Conservation (phyloP, 1,284 basidiomycete species). For the Sporisorium scitamineum region DNA sequence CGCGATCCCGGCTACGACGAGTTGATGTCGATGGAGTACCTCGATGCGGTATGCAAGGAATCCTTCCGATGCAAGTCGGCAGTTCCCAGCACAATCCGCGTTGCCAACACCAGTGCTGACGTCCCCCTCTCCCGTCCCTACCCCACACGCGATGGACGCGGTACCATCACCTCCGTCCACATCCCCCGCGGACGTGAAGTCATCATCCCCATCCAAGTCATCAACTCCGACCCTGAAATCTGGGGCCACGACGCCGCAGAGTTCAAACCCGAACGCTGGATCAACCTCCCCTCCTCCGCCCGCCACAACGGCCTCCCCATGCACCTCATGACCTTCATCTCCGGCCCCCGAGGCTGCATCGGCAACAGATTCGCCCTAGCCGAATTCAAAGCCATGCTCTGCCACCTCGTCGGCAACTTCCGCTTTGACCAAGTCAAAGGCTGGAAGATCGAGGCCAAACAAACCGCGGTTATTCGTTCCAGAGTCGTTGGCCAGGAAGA, state of each 20-base stretch:
- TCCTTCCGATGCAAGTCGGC: conserved; percentile 51
- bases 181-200: conserved; percentile 52
- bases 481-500: conserved; percentile 55
- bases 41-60: conserved; percentile 62
- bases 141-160: conserved; percentile 38
- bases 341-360: conserved; percentile 62
- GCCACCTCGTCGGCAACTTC: conserved; percentile 49
- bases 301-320: conserved; percentile 39
- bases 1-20: conserved; percentile 56
- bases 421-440: conserved; percentile 46
- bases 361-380: conserved; percentile 61
- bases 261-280: conserved; percentile 63
- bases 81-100: conserved; percentile 55
- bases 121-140: conserved; percentile 59
- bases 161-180: conserved; percentile 50
- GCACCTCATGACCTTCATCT: conserved; percentile 60
- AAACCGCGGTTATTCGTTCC: conserved; percentile 43
- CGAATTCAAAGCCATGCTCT: conserved; percentile 64
- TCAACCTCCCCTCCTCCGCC: conserved; percentile 37
- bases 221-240: conserved; percentile 40
- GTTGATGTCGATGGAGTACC: conserved; percentile 52
- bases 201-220: conserved; percentile 54
- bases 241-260: conserved; percentile 58
- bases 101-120: conserved; percentile 38
- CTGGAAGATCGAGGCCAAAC: conserved; percentile 57